These are phyloP conservation scores for Pulveroboletus sp. DNA, from an alignment of 768 basidiomycete genomes.

Conservation along the genomic window DNA sequence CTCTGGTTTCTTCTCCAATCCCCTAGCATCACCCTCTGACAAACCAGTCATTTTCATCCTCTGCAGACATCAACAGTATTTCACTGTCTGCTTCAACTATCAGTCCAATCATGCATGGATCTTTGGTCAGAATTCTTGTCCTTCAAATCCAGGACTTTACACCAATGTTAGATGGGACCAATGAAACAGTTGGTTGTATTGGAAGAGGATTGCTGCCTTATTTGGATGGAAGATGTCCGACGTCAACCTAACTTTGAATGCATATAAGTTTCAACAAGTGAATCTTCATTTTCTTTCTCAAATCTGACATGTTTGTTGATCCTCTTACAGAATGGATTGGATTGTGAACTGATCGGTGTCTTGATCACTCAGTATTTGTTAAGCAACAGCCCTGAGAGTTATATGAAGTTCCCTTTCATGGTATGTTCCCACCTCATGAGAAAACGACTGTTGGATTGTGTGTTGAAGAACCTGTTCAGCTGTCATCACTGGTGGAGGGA, in stretches of 20 bases:
- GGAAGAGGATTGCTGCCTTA: background rate
- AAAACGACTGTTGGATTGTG: background rate
- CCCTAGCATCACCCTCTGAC: background rate
- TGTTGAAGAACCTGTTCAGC: background rate
- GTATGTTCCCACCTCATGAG: background rate
- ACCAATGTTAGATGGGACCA: background rate
- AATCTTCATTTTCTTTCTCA: background rate
- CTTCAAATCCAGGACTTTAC: background rate
- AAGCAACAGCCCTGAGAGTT: background rate
- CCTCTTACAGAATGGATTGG: conserved; percentile 6
- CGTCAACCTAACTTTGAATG: background rate
- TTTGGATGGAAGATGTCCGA: background rate
- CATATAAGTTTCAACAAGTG: conserved; percentile 1
- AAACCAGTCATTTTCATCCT: conserved; percentile 4
- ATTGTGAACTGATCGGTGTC: conserved; percentile 2
- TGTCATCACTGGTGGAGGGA: background rate
- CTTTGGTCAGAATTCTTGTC: background rate
- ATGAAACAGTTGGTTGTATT: conserved; percentile 1
- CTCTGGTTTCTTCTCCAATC: background rate
- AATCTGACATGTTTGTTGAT: too few relatives aligned
- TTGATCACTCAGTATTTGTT: background rate
- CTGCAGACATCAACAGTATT: conserved; percentile 7
- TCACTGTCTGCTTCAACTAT: conserved; percentile 7
- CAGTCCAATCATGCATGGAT: conserved; percentile 2
- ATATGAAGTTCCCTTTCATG: too few relatives aligned